A percentile compares a stretch with the other conserved stretches of the same genome.
phyloP scores from a whole-genome alignment of 495 filamentous ascomycete genomes.

The Lasiosphaeris hirsuta region DNA sequence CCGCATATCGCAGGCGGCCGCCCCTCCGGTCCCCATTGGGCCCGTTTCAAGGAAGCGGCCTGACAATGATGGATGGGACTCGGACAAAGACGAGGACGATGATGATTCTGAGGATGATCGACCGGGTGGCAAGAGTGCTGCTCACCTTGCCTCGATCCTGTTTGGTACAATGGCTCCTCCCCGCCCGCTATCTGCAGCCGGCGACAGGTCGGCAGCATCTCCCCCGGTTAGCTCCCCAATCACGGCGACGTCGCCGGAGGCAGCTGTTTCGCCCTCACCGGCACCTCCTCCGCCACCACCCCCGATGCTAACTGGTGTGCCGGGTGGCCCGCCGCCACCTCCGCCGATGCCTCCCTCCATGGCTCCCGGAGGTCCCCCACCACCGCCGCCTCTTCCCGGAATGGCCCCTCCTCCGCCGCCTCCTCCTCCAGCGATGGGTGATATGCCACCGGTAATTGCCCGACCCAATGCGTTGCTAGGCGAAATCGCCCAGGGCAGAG shows the following conservation, averaged over 20 bases:
- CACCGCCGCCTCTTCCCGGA: conserved; percentile 51
- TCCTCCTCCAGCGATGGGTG: conserved; percentile 45
- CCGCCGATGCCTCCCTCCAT: conserved; percentile 42
- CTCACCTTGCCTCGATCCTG: conserved; percentile 86
- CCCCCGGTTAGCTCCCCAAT: conserved; percentile 37
- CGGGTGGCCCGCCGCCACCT: conserved; percentile 35
- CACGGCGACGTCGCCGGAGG: conserved; percentile 34
- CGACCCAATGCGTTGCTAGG: conserved; percentile 65
- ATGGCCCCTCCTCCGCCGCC: conserved; percentile 55
- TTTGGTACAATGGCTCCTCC: conserved; percentile 98
- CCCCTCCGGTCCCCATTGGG: conserved; percentile 34
- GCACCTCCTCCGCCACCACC: conserved; percentile 36
- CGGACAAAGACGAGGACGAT: conserved; percentile 72
- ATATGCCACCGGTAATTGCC: conserved; percentile 35
- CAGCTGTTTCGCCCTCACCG: conserved; percentile 37
- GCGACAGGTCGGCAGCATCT: conserved; percentile 58
- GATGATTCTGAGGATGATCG: conserved; percentile 67
- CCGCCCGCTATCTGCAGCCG: conserved; percentile 78
- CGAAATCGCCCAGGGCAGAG: conserved; percentile 74
- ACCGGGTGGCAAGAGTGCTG: conserved; percentile 74
- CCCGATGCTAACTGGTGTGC: conserved; percentile 32
- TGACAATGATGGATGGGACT: conserved; percentile 84
- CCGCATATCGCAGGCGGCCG: conserved; percentile 64
- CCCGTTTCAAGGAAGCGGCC: conserved; percentile 37
- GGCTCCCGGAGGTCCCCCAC: conserved; percentile 38